phyloP scores from a whole-genome alignment of 805 yeast genomes.

The Starmerella floricola region DNA sequence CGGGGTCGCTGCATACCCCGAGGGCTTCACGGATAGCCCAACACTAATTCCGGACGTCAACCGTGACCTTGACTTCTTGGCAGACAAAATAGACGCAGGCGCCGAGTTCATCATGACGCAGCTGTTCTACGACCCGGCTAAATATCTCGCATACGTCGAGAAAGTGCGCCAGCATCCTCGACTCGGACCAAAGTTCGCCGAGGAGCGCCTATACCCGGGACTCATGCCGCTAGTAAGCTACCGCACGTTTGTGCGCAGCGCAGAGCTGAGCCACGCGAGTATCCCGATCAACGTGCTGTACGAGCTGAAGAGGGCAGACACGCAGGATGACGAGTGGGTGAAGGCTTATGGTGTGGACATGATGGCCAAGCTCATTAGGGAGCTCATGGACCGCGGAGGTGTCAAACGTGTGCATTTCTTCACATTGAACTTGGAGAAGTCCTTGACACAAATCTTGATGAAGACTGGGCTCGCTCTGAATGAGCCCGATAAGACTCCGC shows the following conservation, averaged over 20 bases:
- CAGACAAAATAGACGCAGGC: conserved; percentile 82
- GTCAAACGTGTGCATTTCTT: conserved; percentile 86
- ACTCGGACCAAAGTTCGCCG: conserved; percentile 48
- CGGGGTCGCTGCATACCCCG: conserved; percentile 98
- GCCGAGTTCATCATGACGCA: conserved; percentile 91
- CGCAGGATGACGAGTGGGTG: conserved; percentile 83
- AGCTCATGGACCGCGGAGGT: conserved; percentile 45
- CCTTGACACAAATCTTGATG: conserved; percentile 73
- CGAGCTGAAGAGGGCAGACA: conserved; percentile 48
- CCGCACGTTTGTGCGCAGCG: conserved; percentile 81
- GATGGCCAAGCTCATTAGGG: conserved; percentile 66
- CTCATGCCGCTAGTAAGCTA: conserved; percentile 96
- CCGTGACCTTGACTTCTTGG: conserved; percentile 64
- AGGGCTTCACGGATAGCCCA: conserved; percentile 88
- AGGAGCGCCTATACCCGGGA: conserved; percentile 87
- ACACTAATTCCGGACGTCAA: conserved; percentile 53
- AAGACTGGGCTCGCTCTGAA: conserved; percentile 36
- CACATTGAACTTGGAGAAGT: conserved; percentile 81
- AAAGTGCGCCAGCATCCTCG: conserved; percentile 41
- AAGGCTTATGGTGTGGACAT: conserved; percentile 75
- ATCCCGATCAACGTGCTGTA: conserved; percentile 65
- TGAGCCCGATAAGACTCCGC: conserved; percentile 1
- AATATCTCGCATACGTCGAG: conserved; percentile 66
- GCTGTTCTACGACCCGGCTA: conserved; percentile 75
- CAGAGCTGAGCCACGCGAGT: conserved; percentile 77